Evolutionary conservation across 1,284 basidiomycete species (phyloP).

Genomic region (Wolfiporia cocos): DNA sequence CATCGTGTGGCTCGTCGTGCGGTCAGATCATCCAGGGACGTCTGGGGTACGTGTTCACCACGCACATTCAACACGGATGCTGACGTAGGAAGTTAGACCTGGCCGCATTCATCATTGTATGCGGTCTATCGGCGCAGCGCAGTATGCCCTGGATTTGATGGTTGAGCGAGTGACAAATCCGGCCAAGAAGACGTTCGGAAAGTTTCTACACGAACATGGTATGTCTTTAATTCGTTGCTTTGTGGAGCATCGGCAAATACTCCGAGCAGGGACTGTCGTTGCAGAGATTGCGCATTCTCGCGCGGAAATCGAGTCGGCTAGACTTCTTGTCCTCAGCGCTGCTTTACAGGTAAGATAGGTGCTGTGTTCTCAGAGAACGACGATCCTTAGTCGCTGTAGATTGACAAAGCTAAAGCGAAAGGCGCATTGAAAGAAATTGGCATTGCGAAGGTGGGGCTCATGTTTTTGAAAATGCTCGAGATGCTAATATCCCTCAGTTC

Average conservation of each 20-base stretch:
- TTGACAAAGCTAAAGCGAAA: conserved; percentile 88
- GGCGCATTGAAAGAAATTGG: conserved; percentile 97
- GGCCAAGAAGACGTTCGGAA: conserved; percentile 89
- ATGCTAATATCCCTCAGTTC: conserved; percentile 48
- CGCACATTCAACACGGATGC: not conserved
- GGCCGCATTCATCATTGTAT: conserved; percentile 98
- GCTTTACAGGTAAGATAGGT: conserved; percentile 63
- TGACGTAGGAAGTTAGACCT: conserved; percentile 46
- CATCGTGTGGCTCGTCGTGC: too few species aligned
- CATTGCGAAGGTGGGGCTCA: conserved; percentile 76
- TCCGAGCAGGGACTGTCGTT: conserved; percentile 69
- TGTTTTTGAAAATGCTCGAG: conserved; percentile 1
- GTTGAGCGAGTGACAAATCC: conserved; percentile 91
- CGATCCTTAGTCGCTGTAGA: conserved; percentile 37
- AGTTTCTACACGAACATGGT: conserved; percentile 89
- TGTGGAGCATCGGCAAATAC: not conserved
- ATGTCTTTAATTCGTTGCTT: conserved; percentile 12
- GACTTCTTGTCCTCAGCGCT: conserved; percentile 87
- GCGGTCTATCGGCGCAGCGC: conserved; percentile 90
- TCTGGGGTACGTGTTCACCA: conserved; percentile 62
- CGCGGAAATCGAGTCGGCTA: conserved; percentile 86
- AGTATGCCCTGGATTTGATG: conserved; percentile 83
- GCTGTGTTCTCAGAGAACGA: not conserved
- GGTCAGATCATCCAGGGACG: conserved; percentile 93
- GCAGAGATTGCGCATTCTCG: conserved; percentile 88